Percentiles rank a stretch among this genome's conserved stretches.
Conservation (phyloP, 768 basidiomycete genomes). For the Trametes cingulata region DNA sequence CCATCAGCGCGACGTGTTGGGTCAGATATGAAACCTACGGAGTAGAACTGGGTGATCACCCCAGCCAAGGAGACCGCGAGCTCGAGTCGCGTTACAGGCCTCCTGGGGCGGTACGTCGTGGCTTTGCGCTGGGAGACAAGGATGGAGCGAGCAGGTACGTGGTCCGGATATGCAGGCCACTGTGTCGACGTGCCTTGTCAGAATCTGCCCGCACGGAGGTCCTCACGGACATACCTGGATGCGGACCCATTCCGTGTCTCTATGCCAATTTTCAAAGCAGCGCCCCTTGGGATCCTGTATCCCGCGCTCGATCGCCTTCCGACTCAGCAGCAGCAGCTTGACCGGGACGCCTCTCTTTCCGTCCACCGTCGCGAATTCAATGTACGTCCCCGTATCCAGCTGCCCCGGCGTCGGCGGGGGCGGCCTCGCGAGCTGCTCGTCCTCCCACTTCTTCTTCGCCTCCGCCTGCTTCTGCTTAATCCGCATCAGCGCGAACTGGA, state of each 20-base stretch:
- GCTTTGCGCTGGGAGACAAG: not conserved
- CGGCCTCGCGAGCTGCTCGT: not conserved
- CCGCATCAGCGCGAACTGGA: not conserved
- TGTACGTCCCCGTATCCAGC: not conserved
- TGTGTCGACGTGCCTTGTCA: not conserved
- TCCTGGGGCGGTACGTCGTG: not conserved
- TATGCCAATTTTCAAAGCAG: not conserved
- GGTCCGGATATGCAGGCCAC: slow-evolving; percentile 18
- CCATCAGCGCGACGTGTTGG: not conserved
- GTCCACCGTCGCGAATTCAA: slow-evolving; percentile 3
- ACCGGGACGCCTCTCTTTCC: slow-evolving; percentile 8
- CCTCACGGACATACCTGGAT: not conserved
- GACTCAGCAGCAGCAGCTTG: slow-evolving; percentile 4
- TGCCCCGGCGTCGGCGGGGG: not conserved
- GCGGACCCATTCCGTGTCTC: slow-evolving; percentile 14
- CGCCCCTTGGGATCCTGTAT: not conserved
- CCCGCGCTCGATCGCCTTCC: slow-evolving; percentile 9
- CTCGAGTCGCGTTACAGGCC: slow-evolving; percentile 9
- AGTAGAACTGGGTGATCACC: slow-evolving; percentile 9
- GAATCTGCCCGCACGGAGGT: too few relatives aligned
- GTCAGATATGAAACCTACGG: not conserved
- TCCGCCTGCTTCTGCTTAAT: not conserved
- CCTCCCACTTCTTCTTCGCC: slow-evolving; percentile 3
- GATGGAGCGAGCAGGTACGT: slow-evolving; percentile 1
- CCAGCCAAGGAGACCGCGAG: slow-evolving; percentile 3